A percentile compares a stretch with the other conserved stretches of the same genome.
Conservation (phyloP, 805 yeast genomes). For the Candida hispaniensis region DNA sequence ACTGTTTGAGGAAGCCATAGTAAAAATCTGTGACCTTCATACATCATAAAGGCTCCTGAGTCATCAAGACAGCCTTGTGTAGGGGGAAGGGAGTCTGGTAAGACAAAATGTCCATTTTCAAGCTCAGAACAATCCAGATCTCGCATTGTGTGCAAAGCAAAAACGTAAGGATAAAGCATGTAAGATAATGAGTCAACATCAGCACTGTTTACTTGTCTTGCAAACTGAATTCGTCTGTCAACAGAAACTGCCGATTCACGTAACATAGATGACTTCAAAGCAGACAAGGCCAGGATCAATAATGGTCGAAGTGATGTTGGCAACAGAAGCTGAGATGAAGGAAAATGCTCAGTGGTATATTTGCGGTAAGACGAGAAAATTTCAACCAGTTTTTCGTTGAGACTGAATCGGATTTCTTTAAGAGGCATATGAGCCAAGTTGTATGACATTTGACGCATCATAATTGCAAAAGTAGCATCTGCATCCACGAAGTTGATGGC, state of each 20-base stretch:
- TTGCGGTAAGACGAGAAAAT: slow-evolving; percentile 51
- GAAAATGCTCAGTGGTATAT: slow-evolving; percentile 28
- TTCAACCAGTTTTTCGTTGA: slow-evolving; percentile 43
- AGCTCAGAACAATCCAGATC: slow-evolving; percentile 47
- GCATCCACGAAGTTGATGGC: slow-evolving; percentile 75
- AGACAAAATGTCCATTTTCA: slow-evolving; percentile 32
- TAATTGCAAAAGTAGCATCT: slow-evolving; percentile 46
- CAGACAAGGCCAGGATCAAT: slow-evolving; percentile 54
- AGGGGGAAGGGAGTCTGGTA: slow-evolving; percentile 43
- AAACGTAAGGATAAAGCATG: slow-evolving; percentile 69
- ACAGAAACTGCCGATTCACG: slow-evolving; percentile 41
- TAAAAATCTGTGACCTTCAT: slow-evolving; percentile 50
- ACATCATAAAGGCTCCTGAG: slow-evolving; percentile 71
- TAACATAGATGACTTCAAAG: slow-evolving; percentile 58
- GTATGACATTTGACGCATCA: slow-evolving; percentile 41
- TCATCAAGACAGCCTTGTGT: slow-evolving; percentile 35
- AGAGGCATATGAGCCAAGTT: slow-evolving; percentile 30
- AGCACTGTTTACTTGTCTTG: slow-evolving; percentile 41
- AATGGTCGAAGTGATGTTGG: slow-evolving; percentile 72
- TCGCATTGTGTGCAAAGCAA: slow-evolving; percentile 55
- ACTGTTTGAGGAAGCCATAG: slow-evolving; percentile 65
- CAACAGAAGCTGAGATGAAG: slow-evolving; percentile 57
- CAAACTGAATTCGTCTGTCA: slow-evolving; percentile 54
- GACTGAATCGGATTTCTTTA: slow-evolving; percentile 40
- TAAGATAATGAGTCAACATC: slow-evolving; percentile 48